These are phyloP conservation scores for Mucor saturninus DNA, from an alignment of 371 early-diverging fungal genomes.

Conservation along the genomic window DNA sequence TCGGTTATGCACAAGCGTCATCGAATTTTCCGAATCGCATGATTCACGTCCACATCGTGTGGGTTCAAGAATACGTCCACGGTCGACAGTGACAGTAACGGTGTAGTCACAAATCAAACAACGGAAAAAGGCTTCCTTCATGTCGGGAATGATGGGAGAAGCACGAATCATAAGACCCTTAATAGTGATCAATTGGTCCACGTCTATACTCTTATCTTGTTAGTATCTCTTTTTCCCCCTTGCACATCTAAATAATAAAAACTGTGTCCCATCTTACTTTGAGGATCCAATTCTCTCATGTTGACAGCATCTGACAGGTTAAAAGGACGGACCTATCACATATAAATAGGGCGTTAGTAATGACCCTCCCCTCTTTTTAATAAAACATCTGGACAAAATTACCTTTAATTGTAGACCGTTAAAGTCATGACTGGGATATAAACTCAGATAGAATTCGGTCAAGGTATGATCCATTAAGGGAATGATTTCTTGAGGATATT, in stretches of 20 bases:
- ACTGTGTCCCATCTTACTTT: slow-evolving; percentile 39
- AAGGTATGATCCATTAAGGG: slow-evolving; percentile 94
- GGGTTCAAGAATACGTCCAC: slow-evolving; percentile 95
- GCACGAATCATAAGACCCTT: slow-evolving; percentile 96
- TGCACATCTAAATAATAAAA: not conserved
- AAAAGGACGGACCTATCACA: slow-evolving; percentile 94
- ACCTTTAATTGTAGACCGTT: slow-evolving; percentile 41
- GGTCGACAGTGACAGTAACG: slow-evolving; percentile 84
- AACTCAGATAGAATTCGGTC: slow-evolving; percentile 78
- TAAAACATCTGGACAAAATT: not conserved
- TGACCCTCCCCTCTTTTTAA: too few relatives aligned
- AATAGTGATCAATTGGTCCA: slow-evolving; percentile 96
- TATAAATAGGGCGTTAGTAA: slow-evolving; percentile 9
- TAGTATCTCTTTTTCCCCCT: slow-evolving; percentile 5
- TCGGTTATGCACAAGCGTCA: slow-evolving; percentile 92
- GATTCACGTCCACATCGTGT: slow-evolving; percentile 83
- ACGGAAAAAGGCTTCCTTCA: slow-evolving; percentile 91
- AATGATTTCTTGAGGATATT: slow-evolving; percentile 98
- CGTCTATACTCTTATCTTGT: slow-evolving; percentile 60
- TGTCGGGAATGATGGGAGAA: slow-evolving; percentile 95
- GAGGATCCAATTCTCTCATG: slow-evolving; percentile 95
- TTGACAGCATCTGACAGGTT: slow-evolving; percentile 83
- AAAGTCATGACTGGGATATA: slow-evolving; percentile 62
- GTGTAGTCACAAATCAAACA: slow-evolving; percentile 89
- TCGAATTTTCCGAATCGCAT: slow-evolving; percentile 81